These are phyloP conservation scores for Rhodotorula taiwanensis DNA, from an alignment of 768 basidiomycete species.

Conservation along the genomic window DNA sequence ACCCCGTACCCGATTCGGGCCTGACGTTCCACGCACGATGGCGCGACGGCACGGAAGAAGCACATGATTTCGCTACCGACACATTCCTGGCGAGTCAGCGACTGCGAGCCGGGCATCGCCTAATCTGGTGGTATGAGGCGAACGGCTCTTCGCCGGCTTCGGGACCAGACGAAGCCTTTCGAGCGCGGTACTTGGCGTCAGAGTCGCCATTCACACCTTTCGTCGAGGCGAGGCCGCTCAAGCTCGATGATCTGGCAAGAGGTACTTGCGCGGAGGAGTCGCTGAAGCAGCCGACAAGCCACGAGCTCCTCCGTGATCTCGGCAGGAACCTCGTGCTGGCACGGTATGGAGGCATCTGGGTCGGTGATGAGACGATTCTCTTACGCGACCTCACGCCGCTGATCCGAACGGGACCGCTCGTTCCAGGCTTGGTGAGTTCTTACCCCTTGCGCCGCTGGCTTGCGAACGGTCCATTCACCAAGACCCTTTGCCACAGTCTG, in stretches of 20 bases:
- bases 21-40: slow-evolving; percentile 11
- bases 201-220: not conserved
- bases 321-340: slow-evolving; percentile 2
- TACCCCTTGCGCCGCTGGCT: not conserved
- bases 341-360: slow-evolving; percentile 22
- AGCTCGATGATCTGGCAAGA: not conserved
- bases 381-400: slow-evolving; percentile 19
- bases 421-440: not conserved
- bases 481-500: not conserved
- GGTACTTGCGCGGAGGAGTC: slow-evolving; percentile 3
- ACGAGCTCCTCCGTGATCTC: no score
- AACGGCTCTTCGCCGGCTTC: not conserved
- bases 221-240: slow-evolving; percentile 5
- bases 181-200: not conserved
- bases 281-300: no score
- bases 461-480: no score
- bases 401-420: slow-evolving; percentile 2
- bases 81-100: slow-evolving; percentile 23
- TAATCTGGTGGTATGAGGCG: slow-evolving; percentile 17
- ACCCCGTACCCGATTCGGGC: slow-evolving; percentile 1
- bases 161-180: not conserved
- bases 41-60: not conserved
- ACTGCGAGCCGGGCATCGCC: not conserved
- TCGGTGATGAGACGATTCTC: slow-evolving; percentile 11
- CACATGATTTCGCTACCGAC: slow-evolving; percentile 1